phyloP scores from a whole-genome alignment of 768 basidiomycete genomes.

The Pleurotus giganteus region DNA sequence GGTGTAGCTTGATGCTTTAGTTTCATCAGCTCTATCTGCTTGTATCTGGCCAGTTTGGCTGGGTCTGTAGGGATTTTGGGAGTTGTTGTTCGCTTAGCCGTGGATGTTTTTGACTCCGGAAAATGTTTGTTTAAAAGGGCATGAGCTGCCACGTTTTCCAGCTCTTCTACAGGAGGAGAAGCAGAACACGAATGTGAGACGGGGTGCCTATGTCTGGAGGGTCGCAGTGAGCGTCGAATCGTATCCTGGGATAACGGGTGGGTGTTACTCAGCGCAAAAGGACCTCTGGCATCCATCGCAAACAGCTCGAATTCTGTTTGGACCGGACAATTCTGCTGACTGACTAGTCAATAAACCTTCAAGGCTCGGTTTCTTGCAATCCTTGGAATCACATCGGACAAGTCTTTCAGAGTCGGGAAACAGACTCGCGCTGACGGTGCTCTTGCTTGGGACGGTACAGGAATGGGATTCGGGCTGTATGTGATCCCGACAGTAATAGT shows the following conservation, averaged over 20 bases:
- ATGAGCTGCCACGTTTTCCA: conserved; percentile 47
- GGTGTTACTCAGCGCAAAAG: conserved; percentile 67
- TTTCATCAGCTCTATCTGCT: conserved; percentile 67
- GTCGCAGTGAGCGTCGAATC: conserved; percentile 12
- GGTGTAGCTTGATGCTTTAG: conserved; percentile 70
- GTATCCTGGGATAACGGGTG: conserved; percentile 3
- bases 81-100: conserved; percentile 18
- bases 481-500: conserved; percentile 64
- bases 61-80: conserved; percentile 44
- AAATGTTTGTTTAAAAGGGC: conserved; percentile 56
- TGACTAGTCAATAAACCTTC: conserved; percentile 32
- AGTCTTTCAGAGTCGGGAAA: conserved; percentile 26
- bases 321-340: conserved; percentile 15
- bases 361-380: conserved; percentile 58
- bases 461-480: conserved; percentile 56
- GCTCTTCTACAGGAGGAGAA: conserved; percentile 13
- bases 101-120: conserved; percentile 23
- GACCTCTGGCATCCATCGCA: conserved; percentile 54
- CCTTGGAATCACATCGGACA: conserved; percentile 46
- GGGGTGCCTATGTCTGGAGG: conserved; percentile 62
- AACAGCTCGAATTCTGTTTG: conserved; percentile 29
- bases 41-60: conserved; percentile 49
- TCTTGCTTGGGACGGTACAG: conserved; percentile 34
- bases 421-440: conserved; percentile 3
- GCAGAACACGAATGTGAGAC: conserved; percentile 56